Conservation (phyloP, 2,329 filamentous ascomycete genomes). For the Piedraia hortae region DNA sequence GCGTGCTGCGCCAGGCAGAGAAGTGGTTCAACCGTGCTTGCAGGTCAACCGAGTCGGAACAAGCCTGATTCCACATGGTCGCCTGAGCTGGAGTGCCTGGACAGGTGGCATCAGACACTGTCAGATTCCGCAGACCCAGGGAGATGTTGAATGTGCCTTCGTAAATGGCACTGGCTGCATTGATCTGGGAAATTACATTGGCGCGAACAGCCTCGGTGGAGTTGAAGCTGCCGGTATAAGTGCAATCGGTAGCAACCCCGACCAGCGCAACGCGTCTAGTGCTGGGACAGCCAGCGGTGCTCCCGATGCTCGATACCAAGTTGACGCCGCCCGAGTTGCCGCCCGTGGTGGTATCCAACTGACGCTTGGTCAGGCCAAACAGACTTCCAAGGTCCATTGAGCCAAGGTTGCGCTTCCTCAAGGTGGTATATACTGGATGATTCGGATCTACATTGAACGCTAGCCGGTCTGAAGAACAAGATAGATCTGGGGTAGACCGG, state of each 20-base stretch:
- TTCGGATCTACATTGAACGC: constrained; percentile 49
- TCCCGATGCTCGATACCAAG: constrained; percentile 50
- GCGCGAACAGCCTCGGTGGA: constrained; percentile 32
- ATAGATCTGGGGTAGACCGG: constrained; percentile 4
- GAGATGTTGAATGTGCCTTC: constrained; percentile 88
- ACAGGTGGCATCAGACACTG: constrained; percentile 48
- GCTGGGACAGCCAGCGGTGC: constrained; percentile 55
- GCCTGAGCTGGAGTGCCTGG: constrained; percentile 37
- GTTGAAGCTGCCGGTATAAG: constrained; percentile 48
- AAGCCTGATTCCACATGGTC: constrained; percentile 64
- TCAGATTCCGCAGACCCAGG: constrained; percentile 63
- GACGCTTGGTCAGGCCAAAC: constrained; percentile 32
- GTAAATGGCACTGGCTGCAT: constrained; percentile 63
- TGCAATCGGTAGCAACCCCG: constrained; percentile 80
- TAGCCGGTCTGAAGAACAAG: constrained; percentile 48
- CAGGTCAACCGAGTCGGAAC: constrained; percentile 34
- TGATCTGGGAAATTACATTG: constrained; percentile 64
- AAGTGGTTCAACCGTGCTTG: constrained; percentile 62
- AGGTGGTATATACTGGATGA: constrained; percentile 34
- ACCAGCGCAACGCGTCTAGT: constrained; percentile 81
- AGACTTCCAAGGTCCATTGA: constrained; percentile 35
- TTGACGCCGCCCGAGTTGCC: constrained; percentile 63
- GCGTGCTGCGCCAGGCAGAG: constrained; percentile 60
- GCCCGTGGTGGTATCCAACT: constrained; percentile 37
- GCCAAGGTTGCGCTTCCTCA: constrained; percentile 28